Percentiles rank a stretch among this genome's conserved stretches.
phyloP scores from a whole-genome alignment of 2,329 filamentous ascomycete genomes.

The Trichoderma arundinaceum region DNA sequence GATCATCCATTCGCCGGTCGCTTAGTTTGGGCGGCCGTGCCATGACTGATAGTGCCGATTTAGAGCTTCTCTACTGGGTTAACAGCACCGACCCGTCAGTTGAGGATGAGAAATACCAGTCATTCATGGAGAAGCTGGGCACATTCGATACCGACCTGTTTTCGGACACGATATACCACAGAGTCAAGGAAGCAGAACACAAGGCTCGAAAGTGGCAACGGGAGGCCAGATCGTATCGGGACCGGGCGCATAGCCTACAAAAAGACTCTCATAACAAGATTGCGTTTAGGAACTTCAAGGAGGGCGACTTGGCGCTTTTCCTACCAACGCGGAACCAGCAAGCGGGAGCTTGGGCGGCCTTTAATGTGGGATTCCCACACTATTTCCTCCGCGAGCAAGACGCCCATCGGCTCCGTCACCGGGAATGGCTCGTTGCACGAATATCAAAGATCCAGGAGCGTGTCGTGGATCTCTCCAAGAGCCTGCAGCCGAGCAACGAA shows the following conservation, averaged over 20 bases:
- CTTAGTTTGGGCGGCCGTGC: slow-evolving; percentile 59
- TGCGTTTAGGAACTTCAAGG: slow-evolving; percentile 93
- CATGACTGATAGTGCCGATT: slow-evolving; percentile 66
- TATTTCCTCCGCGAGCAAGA: slow-evolving; percentile 97
- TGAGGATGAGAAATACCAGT: slow-evolving; percentile 75
- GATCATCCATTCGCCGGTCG: slow-evolving; percentile 59
- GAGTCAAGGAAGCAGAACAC: slow-evolving; percentile 91
- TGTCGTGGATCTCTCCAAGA: slow-evolving; percentile 88
- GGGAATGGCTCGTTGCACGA: slow-evolving; percentile 96
- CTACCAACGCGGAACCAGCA: slow-evolving; percentile 93
- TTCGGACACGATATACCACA: slow-evolving; percentile 82
- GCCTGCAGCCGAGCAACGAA: slow-evolving; percentile 60
- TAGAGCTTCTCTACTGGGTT: slow-evolving; percentile 83
- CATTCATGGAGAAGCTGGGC: slow-evolving; percentile 74
- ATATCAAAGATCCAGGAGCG: slow-evolving; percentile 91
- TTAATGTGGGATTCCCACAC: slow-evolving; percentile 96
- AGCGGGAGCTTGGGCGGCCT: slow-evolving; percentile 94
- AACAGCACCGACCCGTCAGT: slow-evolving; percentile 67
- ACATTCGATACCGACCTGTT: slow-evolving; percentile 85
- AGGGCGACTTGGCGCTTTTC: slow-evolving; percentile 93
- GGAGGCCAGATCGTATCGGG: slow-evolving; percentile 83
- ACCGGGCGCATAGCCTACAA: slow-evolving; percentile 80
- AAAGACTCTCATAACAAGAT: slow-evolving; percentile 95
- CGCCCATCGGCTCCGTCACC: slow-evolving; percentile 77
- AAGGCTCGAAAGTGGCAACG: slow-evolving; percentile 92